These are phyloP conservation scores for Salvia splendens DNA, from an alignment of 257 asterid species.

Conservation along the genomic window DNA sequence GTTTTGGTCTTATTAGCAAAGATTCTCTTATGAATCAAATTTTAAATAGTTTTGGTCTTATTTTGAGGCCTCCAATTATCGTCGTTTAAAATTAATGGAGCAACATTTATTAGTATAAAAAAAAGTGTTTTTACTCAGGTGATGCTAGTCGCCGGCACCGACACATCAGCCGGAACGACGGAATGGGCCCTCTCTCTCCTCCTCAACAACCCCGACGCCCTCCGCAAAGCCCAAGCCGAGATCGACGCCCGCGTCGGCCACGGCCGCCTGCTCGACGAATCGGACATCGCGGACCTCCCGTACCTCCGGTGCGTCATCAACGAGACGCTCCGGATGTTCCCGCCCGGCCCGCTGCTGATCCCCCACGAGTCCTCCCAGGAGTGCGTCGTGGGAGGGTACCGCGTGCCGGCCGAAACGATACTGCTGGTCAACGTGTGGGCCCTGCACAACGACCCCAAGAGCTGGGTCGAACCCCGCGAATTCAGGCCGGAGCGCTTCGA, in stretches of 20 bases:
- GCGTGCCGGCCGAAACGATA: slow-evolving; percentile 56
- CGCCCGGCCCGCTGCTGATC: slow-evolving; percentile 53
- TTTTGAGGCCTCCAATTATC: neutral
- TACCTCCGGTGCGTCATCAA: slow-evolving; percentile 52
- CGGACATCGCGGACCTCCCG: slow-evolving; percentile 48
- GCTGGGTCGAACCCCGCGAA: slow-evolving; percentile 50
- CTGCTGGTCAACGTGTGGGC: slow-evolving; percentile 60
- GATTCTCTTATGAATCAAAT: too few relatives aligned
- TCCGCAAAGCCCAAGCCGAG: slow-evolving; percentile 54
- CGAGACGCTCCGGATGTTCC: slow-evolving; percentile 62
- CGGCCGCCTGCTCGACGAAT: slow-evolving; percentile 46
- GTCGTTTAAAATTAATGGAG: too few relatives aligned
- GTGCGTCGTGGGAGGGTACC: slow-evolving; percentile 52
- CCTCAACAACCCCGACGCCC: slow-evolving; percentile 52
- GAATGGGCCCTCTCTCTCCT: slow-evolving; percentile 64
- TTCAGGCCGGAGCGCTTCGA: slow-evolving; percentile 71
- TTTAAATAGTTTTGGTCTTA: too few relatives aligned
- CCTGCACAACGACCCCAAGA: slow-evolving; percentile 57
- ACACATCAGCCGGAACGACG: slow-evolving; percentile 61
- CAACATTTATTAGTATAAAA: too few relatives aligned
- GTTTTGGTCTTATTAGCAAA: too few relatives aligned
- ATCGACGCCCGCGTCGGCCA: slow-evolving; percentile 47
- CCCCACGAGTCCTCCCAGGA: slow-evolving; percentile 63
- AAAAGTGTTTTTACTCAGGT: slow-evolving; percentile 32
- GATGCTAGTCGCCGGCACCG: slow-evolving; percentile 59